phyloP scores from a whole-genome alignment of 2,329 filamentous ascomycete genomes.

The Clarireedia hainanense region DNA sequence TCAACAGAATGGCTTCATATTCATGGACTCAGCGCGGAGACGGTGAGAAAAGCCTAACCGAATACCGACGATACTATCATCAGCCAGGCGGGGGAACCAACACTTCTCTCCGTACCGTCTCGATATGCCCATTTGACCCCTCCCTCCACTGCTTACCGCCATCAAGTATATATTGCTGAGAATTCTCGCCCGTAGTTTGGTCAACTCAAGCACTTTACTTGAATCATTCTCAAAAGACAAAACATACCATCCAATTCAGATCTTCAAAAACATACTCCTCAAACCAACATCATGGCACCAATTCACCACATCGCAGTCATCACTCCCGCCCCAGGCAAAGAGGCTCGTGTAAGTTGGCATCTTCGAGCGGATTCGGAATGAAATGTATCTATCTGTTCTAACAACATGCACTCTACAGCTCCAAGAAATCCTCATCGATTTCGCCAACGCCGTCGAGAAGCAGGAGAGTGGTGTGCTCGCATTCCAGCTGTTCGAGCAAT shows the following conservation, averaged over 20 bases:
- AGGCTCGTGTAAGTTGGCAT: slow-evolving; percentile 13
- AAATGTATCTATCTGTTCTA: background rate
- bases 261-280: background rate
- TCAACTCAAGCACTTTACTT: too few relatives aligned
- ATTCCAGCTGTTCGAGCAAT: slow-evolving; percentile 5
- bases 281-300: background rate
- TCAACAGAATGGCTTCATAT: too few relatives aligned
- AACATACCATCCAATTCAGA: background rate
- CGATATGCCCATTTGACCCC: too few relatives aligned
- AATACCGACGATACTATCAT: too few relatives aligned
- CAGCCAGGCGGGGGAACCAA: too few relatives aligned
- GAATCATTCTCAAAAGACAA: too few relatives aligned
- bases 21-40: too few relatives aligned
- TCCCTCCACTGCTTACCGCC: too few relatives aligned
- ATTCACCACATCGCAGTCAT: slow-evolving; percentile 7
- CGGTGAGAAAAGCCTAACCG: too few relatives aligned
- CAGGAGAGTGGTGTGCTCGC: background rate
- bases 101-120: too few relatives aligned
- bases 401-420: background rate
- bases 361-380: background rate
- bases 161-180: too few relatives aligned
- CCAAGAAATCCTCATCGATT: background rate
- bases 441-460: background rate
- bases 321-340: slow-evolving; percentile 18
- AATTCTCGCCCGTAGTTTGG: too few relatives aligned